Evolutionary conservation across 495 filamentous ascomycete species (phyloP), one percentile per base, ranked within the genome.

Genomic region (Rusavskia elegans): DNA sequence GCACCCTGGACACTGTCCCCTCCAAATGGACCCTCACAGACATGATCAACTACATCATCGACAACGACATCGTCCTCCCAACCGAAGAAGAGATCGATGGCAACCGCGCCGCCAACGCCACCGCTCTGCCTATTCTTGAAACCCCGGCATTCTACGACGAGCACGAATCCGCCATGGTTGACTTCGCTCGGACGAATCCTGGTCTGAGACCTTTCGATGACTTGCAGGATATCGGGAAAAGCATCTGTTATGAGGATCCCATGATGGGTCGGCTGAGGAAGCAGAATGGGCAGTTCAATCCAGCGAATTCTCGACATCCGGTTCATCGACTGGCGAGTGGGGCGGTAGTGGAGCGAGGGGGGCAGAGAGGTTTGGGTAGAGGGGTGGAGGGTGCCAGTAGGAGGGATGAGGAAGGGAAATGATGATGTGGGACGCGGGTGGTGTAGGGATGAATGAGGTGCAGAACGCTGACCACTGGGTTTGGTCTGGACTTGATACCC

Each of bases 31-130:
- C 55, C 13, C 27, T 57, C n/a, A 19, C 41, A 10, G 36, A 57
- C 2, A 44, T 54, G 27, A 20, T 54, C 11, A 54, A 57, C 14
- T 32, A 39, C 29, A 51, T 57, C 32, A 32, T 57, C 35, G 23
- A 45, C 30, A 25, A 57, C 14, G 37, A 35, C 11, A 57, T 54
- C 35, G 29, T 48, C 19, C 30, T 53, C 4, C 49, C 51, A 25
- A 55, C 38, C 27, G 48, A 44, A 36, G 48, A 55, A 42, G 48
- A 55, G 37, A 55, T 55, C 2, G 45, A 16, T 4, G 48, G 41
- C 16, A 42, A 55, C 23, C 48, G 45, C 32, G 53, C 21, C 14
- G n/a, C 20, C 6, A 39, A 41, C 19, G 49, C 37, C 13, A 23
- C 49, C 25, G 17, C 16, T 19, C 13, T 11, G 10, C 14, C 23